Percentiles rank a stretch among this genome's conserved stretches.
Conservation (phyloP, 257 asterid genomes). For the Anisodus tanguticus region DNA sequence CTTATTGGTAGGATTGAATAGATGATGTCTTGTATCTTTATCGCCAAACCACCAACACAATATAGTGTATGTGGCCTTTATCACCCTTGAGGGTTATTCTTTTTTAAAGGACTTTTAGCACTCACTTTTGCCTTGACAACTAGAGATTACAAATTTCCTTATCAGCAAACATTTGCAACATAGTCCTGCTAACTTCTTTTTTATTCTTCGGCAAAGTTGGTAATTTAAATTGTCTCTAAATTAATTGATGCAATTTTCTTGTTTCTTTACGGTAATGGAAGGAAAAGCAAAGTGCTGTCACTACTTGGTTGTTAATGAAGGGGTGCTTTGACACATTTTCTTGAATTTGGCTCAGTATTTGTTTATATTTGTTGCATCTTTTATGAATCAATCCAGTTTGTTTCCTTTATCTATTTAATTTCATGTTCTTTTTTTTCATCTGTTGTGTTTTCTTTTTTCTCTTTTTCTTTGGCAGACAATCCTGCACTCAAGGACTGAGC, state of each 20-base stretch:
- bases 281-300: not conserved
- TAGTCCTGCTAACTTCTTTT: not conserved
- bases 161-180: not conserved
- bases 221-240: not conserved
- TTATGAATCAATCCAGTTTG: not conserved
- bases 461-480: not conserved
- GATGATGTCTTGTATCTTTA: not conserved
- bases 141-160: not conserved
- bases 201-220: not conserved
- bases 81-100: too few species aligned
- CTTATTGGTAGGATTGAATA: not conserved
- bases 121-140: not conserved
- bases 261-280: not conserved
- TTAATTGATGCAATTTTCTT: not conserved
- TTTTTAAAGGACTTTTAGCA: not conserved
- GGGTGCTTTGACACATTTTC: not conserved
- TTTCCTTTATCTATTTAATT: not conserved
- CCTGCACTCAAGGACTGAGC: not conserved
- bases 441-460: not conserved
- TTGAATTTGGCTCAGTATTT: not conserved
- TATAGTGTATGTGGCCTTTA: not conserved
- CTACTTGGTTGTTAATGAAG: not conserved
- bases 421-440: not conserved
- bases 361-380: not conserved
- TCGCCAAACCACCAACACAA: constrained; percentile 10